Conservation (phyloP, 129 eudicot species). For the Erigeron canadensis region DNA sequence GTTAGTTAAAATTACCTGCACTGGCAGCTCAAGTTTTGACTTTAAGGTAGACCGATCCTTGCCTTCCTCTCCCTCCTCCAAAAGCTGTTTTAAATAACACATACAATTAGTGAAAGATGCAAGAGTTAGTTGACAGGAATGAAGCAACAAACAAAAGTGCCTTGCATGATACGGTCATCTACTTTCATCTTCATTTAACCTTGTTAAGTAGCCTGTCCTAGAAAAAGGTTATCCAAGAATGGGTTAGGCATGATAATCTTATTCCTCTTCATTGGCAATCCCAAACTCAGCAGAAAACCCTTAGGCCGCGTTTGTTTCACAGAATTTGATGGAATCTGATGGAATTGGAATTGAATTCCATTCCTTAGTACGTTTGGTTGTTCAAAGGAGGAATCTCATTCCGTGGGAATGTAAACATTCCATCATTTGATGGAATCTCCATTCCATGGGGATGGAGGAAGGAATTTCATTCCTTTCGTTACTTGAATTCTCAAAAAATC, state of each 20-base stretch:
- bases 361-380: too few relatives aligned
- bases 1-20: slow-evolving; percentile 59
- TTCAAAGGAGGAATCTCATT: too few relatives aligned
- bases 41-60: slow-evolving; percentile 70
- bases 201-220: slow-evolving; percentile 4
- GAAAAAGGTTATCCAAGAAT: not conserved
- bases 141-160: not conserved
- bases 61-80: slow-evolving; percentile 96
- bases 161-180: slow-evolving; percentile 1
- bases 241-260: slow-evolving; percentile 4
- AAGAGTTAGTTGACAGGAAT: slow-evolving; percentile 10
- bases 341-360: too few relatives aligned
- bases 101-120: slow-evolving; percentile 14
- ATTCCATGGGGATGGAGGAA: too few relatives aligned
- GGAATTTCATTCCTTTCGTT: too few relatives aligned
- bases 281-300: too few relatives aligned
- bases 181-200: slow-evolving; percentile 17
- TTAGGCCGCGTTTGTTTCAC: too few relatives aligned
- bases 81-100: slow-evolving; percentile 45
- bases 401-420: too few relatives aligned
- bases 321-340: too few relatives aligned
- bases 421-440: too few relatives aligned
- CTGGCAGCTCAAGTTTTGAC: slow-evolving; percentile 97
- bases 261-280: not conserved
- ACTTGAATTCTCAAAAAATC: too few relatives aligned